Base-by-base conservation (phyloP, 768 basidiomycete genomes). In the Lactifluus pinguis region DNA sequence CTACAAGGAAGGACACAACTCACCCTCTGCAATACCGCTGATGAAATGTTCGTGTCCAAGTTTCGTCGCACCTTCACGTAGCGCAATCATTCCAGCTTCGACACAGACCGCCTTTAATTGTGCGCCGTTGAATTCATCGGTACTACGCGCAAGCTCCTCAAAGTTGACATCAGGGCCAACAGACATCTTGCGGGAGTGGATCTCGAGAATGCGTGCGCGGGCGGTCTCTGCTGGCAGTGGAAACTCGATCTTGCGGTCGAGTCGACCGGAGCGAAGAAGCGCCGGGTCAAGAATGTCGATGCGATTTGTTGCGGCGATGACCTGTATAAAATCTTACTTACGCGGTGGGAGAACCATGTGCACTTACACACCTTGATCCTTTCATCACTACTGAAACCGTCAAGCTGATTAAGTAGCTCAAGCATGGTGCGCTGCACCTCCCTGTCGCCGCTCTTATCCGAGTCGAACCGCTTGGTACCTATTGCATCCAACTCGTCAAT, bases 401-500 rank as follows among this genome's bases (percentile, higher is more conserved):
- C 97, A 47, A 98, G 78, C 74, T 99, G 97, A 73, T 99, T 99
- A 64, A 99, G 83, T 49, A 99, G 80, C 72, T 99, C 97, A 70
- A 99, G 78, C 97, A 99, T 99, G n/a, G 97, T 99, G 63, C 97
- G 78, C 74, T 99, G 97, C n/a, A 99, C 97, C 72, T 99, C 97
- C 71, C 97, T 84, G 73, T 99, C 97, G 63, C 97, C 97, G 69
- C 92, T 92, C 81, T 98, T 99, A 74, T 98, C 95, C 17, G 91
- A 94, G 70, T 99, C 97, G 70, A 98, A 98, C 8, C 97, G 89
- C 72, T 98, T 98, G 11, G 95, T 98, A 45, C 95, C 95, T 67
- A 98, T 95, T n/a, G 95, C 95, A 72, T 98, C 95, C 70, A 98
- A 74, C 70, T 98, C 95, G 69, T 98, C 95, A 65, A 98, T 98